A percentile compares a stretch with the other conserved stretches of the same genome.
phyloP scores from a whole-genome alignment of 164 flowering plant species.

The Vitis cinerea region DNA sequence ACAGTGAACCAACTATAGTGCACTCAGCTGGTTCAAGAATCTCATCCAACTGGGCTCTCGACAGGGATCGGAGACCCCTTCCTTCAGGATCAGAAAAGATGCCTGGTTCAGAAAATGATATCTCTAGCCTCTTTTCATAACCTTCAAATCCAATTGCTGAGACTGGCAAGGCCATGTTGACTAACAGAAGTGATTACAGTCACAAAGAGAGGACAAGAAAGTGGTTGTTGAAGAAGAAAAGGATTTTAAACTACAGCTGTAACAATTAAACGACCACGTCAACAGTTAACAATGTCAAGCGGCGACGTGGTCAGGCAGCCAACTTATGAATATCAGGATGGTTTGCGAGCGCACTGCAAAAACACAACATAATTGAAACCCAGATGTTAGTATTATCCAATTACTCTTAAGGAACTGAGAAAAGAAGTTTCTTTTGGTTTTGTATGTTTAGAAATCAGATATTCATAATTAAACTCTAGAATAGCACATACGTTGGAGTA shows the following conservation, averaged over 20 bases:
- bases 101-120: slow-evolving; percentile 34
- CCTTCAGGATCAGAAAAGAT: slow-evolving; percentile 42
- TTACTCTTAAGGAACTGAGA: background rate
- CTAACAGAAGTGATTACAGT: background rate
- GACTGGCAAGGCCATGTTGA: slow-evolving; percentile 23
- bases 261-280: slow-evolving; percentile 15
- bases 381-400: background rate
- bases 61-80: slow-evolving; percentile 38
- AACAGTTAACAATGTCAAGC: too few relatives aligned
- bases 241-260: slow-evolving; percentile 7
- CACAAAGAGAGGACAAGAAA: slow-evolving; percentile 16
- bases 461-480: too few relatives aligned
- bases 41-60: slow-evolving; percentile 38
- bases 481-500: slow-evolving; percentile 38
- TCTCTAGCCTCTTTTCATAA: slow-evolving; percentile 53
- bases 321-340: slow-evolving; percentile 38
- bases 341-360: slow-evolving; percentile 51
- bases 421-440: background rate
- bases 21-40: slow-evolving; percentile 45
- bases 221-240: slow-evolving; percentile 4
- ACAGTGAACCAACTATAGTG: slow-evolving; percentile 44
- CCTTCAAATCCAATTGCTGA: slow-evolving; percentile 62
- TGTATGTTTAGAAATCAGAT: too few relatives aligned
- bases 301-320: slow-evolving; percentile 11
- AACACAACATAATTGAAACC: background rate